Evolutionary conservation across 352 stramenopile genomes (phyloP), one percentile per base, ranked within the genome.

Genomic region (Globisporangium apiculatum): DNA sequence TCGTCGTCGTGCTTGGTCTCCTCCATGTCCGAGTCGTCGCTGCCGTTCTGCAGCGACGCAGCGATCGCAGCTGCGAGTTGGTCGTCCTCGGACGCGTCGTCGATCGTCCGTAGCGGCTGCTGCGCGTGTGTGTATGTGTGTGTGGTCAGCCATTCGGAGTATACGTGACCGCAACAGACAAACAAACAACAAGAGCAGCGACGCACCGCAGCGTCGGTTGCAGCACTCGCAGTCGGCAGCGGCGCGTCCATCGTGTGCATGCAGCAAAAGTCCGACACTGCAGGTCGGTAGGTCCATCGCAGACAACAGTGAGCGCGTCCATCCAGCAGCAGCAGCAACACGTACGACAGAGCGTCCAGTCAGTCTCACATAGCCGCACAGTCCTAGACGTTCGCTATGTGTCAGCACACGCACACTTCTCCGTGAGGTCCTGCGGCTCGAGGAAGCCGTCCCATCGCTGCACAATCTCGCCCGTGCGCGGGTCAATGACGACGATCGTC

Each of bases 31-130:
- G 24, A 31, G 38, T 11, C 10, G 38, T 42, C 76, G 45, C 69
- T 65, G 4, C 58, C 58, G 42, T 71, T 68, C 64, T 91, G 68
- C 64, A 94, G 68, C 9, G 84, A 94, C 8, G 79, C 84, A 15
- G 79, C 84, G 38, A 94, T 94, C 14, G 84, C 84, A 51, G 82
- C 82, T 51, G 79, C 80, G 11, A 94, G 58, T 51, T 94, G 76
- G 38, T 91, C 81, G 15, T 91, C 82, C 69, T 91, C 84, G 0
- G 78, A 85, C 1, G 71, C 75, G 43, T 89, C 79, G 43, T 72
- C 75, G 50, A 88, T 83, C 51, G 24, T 64, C 11, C 58, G 51
- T 45, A 11, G 49, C 4, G 35, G 40, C 56, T 55, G 40, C 10
- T 12, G 24, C 41, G 7, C 1, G 4, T 17, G 7, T 40, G n/a